A percentile compares a stretch with the other conserved stretches of the same genome.
Conservation (phyloP, 106 monocot genomes). For the Acorus calamus region DNA sequence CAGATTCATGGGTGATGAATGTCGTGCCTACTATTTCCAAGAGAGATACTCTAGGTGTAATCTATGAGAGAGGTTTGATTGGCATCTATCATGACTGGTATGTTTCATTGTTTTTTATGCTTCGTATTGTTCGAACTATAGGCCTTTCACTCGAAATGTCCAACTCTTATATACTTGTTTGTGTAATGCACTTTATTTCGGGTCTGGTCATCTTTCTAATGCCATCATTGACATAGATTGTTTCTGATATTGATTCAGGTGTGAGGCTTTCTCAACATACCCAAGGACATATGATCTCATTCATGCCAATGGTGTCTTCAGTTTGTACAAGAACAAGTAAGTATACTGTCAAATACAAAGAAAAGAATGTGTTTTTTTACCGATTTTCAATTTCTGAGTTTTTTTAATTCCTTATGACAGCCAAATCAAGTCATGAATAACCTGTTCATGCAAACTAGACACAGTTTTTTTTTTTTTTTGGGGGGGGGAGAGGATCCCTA, state of each 20-base stretch:
- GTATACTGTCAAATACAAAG: not conserved
- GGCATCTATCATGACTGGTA: constrained; percentile 61
- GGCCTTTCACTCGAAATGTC: too few relatives aligned
- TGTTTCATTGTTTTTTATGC: not conserved
- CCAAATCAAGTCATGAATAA: too few relatives aligned
- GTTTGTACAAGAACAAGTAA: constrained; percentile 45
- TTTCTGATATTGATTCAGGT: constrained; percentile 20
- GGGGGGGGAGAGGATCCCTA: too few relatives aligned
- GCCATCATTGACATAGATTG: not conserved
- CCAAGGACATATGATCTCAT: constrained; percentile 57
- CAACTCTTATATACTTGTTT: too few relatives aligned
- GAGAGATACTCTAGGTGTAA: constrained; percentile 29
- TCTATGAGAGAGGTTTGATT: constrained; percentile 49
- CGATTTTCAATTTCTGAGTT: too few relatives aligned
- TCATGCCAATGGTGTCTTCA: constrained; percentile 47
- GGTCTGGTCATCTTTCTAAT: too few relatives aligned
- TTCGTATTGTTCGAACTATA: not conserved
- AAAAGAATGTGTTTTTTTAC: too few relatives aligned
- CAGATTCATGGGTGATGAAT: constrained; percentile 54
- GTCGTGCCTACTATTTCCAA: constrained; percentile 38
- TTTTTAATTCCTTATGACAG: too few relatives aligned
- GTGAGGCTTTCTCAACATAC: constrained; percentile 57
- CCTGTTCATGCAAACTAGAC: too few relatives aligned
- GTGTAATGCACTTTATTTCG: too few relatives aligned
- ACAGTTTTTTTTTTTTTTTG: too few relatives aligned